phyloP scores from a whole-genome alignment of 371 early-diverging fungal genomes.

The Mucor lusitanicus region DNA sequence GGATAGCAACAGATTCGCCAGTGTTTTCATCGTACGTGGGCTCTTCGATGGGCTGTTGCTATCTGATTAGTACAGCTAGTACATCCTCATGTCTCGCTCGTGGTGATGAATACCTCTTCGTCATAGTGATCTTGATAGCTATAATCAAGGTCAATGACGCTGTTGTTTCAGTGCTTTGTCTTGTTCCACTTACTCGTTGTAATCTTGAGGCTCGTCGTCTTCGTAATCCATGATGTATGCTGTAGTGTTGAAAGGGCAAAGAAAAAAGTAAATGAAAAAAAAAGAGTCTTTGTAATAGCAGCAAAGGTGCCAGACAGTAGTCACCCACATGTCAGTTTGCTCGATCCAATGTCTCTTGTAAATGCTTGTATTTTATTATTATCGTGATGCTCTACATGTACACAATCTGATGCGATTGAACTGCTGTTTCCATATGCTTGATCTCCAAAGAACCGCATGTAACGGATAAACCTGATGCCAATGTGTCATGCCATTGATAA shows the following conservation, averaged over 20 bases:
- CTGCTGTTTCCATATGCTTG: background rate
- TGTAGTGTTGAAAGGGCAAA: background rate
- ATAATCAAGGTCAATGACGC: background rate
- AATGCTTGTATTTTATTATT: background rate
- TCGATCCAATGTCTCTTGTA: no score
- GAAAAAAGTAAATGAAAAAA: background rate
- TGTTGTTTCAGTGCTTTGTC: background rate
- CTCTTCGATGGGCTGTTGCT: slow-evolving; percentile 9
- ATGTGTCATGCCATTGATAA: background rate
- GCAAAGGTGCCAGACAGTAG: background rate
- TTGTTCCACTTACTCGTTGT: slow-evolving; percentile 18
- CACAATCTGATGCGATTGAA: background rate
- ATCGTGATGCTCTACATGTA: background rate
- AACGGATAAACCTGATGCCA: background rate
- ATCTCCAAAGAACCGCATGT: background rate
- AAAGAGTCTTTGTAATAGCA: background rate
- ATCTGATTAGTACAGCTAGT: background rate
- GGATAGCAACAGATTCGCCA: slow-evolving; percentile 21
- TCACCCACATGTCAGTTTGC: background rate
- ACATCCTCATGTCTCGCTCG: background rate
- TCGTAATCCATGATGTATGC: slow-evolving; percentile 27
- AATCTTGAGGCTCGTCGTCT: slow-evolving; percentile 30
- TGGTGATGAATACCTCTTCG: slow-evolving; percentile 8
- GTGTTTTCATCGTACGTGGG: slow-evolving; percentile 7
- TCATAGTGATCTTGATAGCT: slow-evolving; percentile 27